These are phyloP conservation scores for Diutina neorugosa DNA, from an alignment of 1,139 yeast genomes.

Conservation along the genomic window DNA sequence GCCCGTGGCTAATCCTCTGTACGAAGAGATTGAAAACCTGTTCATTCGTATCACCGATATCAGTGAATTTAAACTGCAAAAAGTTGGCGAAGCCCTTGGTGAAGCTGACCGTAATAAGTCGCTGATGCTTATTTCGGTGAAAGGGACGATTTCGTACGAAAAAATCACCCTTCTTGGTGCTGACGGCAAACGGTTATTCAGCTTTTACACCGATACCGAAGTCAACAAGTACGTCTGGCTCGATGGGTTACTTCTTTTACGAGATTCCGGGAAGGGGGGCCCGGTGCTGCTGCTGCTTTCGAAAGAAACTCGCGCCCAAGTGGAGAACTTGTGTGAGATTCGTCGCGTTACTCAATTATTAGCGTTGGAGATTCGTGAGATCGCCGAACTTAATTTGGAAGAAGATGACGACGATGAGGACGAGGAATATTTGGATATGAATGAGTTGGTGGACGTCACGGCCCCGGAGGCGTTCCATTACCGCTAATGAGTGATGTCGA, in stretches of 20 bases:
- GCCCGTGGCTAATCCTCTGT: constrained; percentile 38
- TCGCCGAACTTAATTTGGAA: constrained; percentile 1
- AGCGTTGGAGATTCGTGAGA: constrained; percentile 23
- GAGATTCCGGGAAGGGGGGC: constrained; percentile 39
- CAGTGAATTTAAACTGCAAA: constrained; percentile 28
- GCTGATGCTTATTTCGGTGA: constrained; percentile 34
- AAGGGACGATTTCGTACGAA: constrained; percentile 43
- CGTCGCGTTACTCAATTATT: constrained; percentile 58
- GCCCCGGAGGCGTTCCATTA: constrained; percentile 10
- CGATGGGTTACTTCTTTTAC: constrained; percentile 45
- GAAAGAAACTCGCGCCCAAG: constrained; percentile 45
- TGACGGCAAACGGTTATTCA: constrained; percentile 28
- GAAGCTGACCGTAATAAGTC: constrained; percentile 25
- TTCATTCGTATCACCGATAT: constrained; percentile 22
- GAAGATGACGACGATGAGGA: neutral
- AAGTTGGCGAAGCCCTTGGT: constrained; percentile 30
- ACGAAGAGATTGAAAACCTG: constrained; percentile 36
- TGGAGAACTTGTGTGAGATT: constrained; percentile 43
- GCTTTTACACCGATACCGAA: constrained; percentile 60
- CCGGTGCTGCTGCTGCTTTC: constrained; percentile 22
- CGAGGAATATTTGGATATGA: constrained; percentile 10
- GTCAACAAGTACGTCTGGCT: constrained; percentile 67
- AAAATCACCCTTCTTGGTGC: constrained; percentile 39
- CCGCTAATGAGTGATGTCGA: neutral
- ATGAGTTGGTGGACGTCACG: constrained; percentile 13